Conservation (phyloP, 331 rosid species). For the Stylosanthes scabra region DNA sequence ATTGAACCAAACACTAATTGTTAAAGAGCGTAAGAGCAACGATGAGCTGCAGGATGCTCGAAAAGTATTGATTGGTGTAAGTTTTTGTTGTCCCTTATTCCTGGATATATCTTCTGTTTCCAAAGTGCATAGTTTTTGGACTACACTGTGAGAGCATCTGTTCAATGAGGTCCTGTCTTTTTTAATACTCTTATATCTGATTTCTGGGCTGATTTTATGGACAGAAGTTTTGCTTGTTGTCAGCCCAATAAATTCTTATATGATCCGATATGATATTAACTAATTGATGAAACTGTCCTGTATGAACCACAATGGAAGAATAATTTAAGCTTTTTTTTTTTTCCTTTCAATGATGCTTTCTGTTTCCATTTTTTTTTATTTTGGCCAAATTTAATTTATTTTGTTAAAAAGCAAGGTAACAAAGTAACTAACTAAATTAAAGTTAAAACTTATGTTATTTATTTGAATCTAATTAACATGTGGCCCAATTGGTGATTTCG, state of each 20-base stretch:
- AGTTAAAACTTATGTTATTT: neutral
- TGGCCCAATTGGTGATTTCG: neutral
- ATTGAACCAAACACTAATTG: slow-evolving; percentile 75
- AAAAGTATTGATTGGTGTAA: slow-evolving; percentile 77
- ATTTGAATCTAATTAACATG: neutral
- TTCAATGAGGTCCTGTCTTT: slow-evolving; percentile 21
- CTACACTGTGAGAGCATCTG: slow-evolving; percentile 28
- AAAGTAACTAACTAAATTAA: neutral
- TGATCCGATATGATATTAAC: neutral
- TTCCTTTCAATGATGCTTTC: neutral
- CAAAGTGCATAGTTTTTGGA: slow-evolving; percentile 5
- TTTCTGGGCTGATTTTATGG: slow-evolving; percentile 1
- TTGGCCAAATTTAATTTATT: slow-evolving; percentile 2
- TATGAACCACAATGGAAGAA: slow-evolving; percentile 13
- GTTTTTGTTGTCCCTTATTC: slow-evolving; percentile 27
- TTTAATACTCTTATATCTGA: slow-evolving; percentile 1
- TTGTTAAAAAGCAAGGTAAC: neutral
- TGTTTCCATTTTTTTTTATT: neutral
- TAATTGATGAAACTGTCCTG: slow-evolving; percentile 27
- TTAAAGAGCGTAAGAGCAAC: slow-evolving; percentile 89
- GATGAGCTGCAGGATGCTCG: slow-evolving; percentile 98
- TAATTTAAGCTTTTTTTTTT: neutral
- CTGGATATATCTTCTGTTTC: slow-evolving; percentile 12
- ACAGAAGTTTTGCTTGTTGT: slow-evolving; percentile 14
- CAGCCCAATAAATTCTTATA: neutral